These are phyloP conservation scores for Phyllosticta capitalensis DNA, from an alignment of 2,329 filamentous ascomycete genomes.

Conservation along the genomic window DNA sequence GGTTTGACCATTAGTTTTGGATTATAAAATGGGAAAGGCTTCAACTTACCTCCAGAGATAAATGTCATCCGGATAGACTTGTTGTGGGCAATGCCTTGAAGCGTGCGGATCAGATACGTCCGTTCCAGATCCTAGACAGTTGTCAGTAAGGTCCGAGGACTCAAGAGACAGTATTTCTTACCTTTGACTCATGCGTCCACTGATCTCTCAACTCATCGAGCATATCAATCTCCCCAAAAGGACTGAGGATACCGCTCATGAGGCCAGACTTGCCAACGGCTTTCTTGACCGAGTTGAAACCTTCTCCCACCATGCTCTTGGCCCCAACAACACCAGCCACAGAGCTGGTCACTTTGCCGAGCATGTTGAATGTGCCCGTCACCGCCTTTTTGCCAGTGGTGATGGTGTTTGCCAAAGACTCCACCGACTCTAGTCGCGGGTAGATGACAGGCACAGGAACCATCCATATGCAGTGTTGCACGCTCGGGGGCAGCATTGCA, in stretches of 20 bases:
- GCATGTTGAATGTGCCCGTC: slow-evolving; percentile 90
- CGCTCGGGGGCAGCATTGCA: slow-evolving; percentile 76
- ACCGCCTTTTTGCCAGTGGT: slow-evolving; percentile 94
- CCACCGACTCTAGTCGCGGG: slow-evolving; percentile 81
- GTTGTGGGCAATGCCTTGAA: slow-evolving; percentile 91
- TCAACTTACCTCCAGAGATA: slow-evolving; percentile 62
- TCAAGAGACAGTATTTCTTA: slow-evolving; percentile 20
- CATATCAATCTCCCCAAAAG: slow-evolving; percentile 92
- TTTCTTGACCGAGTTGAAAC: slow-evolving; percentile 92
- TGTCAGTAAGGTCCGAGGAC: slow-evolving; percentile 11
- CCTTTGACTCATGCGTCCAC: slow-evolving; percentile 96
- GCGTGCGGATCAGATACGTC: slow-evolving; percentile 89
- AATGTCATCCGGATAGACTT: slow-evolving; percentile 97
- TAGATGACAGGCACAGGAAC: slow-evolving; percentile 85
- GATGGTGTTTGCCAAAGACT: slow-evolving; percentile 82
- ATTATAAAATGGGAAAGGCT: neutral
- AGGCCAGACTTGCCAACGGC: slow-evolving; percentile 90
- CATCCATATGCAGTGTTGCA: slow-evolving; percentile 97
- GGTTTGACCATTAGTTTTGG: slow-evolving; percentile 1
- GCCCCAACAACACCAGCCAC: slow-evolving; percentile 93
- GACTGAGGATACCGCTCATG: slow-evolving; percentile 91
- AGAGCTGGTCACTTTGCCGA: slow-evolving; percentile 90
- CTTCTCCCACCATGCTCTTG: slow-evolving; percentile 83
- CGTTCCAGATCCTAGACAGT: slow-evolving; percentile 67
- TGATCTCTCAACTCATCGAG: slow-evolving; percentile 90